These are phyloP conservation scores for Flaveria bidentis DNA, from an alignment of 129 eudicot genomes.

Conservation along the genomic window DNA sequence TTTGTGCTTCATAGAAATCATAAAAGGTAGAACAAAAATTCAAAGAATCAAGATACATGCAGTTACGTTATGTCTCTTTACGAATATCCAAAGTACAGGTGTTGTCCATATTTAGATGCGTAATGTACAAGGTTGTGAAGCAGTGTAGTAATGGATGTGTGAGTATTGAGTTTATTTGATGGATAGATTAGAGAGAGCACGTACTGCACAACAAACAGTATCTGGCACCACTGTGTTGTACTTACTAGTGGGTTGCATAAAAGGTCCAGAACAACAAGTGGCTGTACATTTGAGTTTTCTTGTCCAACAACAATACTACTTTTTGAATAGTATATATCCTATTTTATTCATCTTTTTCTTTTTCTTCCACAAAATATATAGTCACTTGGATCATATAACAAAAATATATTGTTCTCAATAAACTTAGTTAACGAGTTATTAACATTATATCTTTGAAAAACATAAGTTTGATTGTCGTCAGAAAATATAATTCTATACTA, in stretches of 20 bases:
- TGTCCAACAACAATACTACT: background rate
- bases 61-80: constrained; percentile 12
- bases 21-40: constrained; percentile 35
- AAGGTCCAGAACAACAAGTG: constrained; percentile 32
- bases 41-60: constrained; percentile 29
- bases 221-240: constrained; percentile 41
- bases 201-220: constrained; percentile 34
- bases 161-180: constrained; percentile 13
- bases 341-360: background rate
- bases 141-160: constrained; percentile 1
- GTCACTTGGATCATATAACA: background rate
- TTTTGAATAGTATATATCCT: background rate
- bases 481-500: background rate
- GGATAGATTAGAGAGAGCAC: constrained; percentile 7
- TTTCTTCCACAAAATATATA: background rate
- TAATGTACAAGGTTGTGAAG: constrained; percentile 20
- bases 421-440: background rate
- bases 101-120: constrained; percentile 21
- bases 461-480: background rate
- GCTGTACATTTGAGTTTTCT: constrained; percentile 26
- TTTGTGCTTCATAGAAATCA: constrained; percentile 34
- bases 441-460: background rate
- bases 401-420: background rate
- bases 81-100: constrained; percentile 13
- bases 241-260: constrained; percentile 32